Percentiles rank a stretch among this genome's conserved stretches.
Conservation (phyloP, 306 rosid species). For the Quercus variabilis region DNA sequence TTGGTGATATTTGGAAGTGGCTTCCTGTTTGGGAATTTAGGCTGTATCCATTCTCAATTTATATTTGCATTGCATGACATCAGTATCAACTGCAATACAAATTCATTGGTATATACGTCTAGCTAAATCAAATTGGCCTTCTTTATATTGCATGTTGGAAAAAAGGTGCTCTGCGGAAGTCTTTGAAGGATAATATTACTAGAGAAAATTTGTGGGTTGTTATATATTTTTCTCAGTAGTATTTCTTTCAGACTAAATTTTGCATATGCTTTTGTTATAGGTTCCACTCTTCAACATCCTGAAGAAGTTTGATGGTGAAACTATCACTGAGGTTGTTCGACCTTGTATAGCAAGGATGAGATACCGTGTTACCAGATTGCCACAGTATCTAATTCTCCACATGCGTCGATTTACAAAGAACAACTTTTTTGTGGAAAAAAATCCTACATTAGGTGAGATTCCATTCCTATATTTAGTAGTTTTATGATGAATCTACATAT, state of each 20-base stretch:
- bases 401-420: constrained; percentile 95
- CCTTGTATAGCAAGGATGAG: constrained; percentile 90
- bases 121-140: background rate
- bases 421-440: constrained; percentile 95
- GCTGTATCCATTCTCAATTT: background rate
- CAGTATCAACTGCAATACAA: background rate
- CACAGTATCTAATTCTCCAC: constrained; percentile 77
- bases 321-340: constrained; percentile 87
- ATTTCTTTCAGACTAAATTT: constrained; percentile 1
- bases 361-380: constrained; percentile 85
- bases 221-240: background rate
- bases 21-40: background rate
- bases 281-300: constrained; percentile 93
- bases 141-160: background rate
- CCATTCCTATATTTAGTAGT: background rate
- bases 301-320: constrained; percentile 96
- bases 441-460: constrained; percentile 81
- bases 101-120: background rate
- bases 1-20: background rate
- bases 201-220: background rate
- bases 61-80: background rate
- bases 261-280: constrained; percentile 33
- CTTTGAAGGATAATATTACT: background rate
- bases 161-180: background rate
- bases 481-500: background rate